Conservation (phyloP, 2,329 filamentous ascomycete genomes). For the Pochonia chlamydosporia region DNA sequence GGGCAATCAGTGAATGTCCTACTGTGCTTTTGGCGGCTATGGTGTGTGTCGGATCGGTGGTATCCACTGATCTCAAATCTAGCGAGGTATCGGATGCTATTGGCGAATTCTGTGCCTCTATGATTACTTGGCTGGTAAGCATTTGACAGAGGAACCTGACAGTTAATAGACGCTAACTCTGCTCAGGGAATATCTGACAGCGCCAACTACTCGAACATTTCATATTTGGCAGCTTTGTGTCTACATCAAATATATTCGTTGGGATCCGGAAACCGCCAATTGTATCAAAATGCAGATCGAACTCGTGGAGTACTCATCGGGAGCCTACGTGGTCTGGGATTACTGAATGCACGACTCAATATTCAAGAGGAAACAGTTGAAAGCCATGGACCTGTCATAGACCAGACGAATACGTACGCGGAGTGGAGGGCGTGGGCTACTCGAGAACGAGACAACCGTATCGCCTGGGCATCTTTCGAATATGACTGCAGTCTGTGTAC, state of each 20-base stretch:
- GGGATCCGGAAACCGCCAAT: constrained; percentile 22
- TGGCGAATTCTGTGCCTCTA: constrained; percentile 20
- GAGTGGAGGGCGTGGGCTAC: constrained; percentile 20
- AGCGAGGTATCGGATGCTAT: constrained; percentile 14
- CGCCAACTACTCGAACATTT: constrained; percentile 18
- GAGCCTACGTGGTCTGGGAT: constrained; percentile 20
- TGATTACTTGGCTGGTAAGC: constrained; percentile 22
- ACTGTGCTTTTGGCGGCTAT: constrained; percentile 21
- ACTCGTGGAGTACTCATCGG: constrained; percentile 21
- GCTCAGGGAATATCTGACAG: constrained; percentile 16
- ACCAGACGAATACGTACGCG: background rate
- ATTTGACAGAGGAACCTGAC: background rate
- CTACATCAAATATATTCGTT: constrained; percentile 26
- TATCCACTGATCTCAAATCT: constrained; percentile 12
- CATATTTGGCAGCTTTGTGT: constrained; percentile 22
- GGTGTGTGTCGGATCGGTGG: constrained; percentile 22
- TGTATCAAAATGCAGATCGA: constrained; percentile 23
- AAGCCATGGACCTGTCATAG: background rate
- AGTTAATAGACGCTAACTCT: background rate
- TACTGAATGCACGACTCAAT: constrained; percentile 16
- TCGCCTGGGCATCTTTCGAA: constrained; percentile 25
- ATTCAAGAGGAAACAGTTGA: constrained; percentile 5
- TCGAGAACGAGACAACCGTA: constrained; percentile 17
- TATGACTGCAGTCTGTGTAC: constrained; percentile 26
- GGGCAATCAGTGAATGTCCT: constrained; percentile 16